These are phyloP conservation scores for Stylosanthes scabra DNA, from an alignment of 331 rosid genomes.

Conservation along the genomic window DNA sequence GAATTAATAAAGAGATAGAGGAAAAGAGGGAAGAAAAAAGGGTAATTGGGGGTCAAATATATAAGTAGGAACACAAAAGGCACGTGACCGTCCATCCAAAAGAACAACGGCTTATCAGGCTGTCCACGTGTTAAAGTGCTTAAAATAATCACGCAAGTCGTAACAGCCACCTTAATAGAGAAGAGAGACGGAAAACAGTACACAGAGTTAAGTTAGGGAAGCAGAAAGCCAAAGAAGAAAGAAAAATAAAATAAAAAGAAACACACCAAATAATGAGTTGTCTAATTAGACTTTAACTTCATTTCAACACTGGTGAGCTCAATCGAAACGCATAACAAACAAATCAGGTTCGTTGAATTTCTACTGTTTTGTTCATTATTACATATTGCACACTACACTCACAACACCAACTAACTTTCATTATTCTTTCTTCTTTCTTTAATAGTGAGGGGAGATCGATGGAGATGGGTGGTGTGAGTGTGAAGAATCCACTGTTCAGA, in stretches of 20 bases:
- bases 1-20: background rate
- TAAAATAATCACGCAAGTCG: slow-evolving; percentile 21
- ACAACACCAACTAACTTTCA: background rate
- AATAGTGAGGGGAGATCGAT: too few relatives aligned
- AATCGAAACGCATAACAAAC: slow-evolving; percentile 27
- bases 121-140: slow-evolving; percentile 53
- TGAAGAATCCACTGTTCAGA: slow-evolving; percentile 51
- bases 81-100: slow-evolving; percentile 57
- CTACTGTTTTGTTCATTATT: background rate
- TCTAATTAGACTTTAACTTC: slow-evolving; percentile 35
- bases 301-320: slow-evolving; percentile 56
- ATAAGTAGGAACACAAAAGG: slow-evolving; percentile 40
- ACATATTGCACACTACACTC: background rate
- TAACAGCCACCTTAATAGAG: background rate
- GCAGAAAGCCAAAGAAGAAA: slow-evolving; percentile 2
- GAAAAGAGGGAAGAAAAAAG: background rate
- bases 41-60: background rate
- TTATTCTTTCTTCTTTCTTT: background rate
- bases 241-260: background rate
- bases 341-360: slow-evolving; percentile 45
- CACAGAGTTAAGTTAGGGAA: background rate
- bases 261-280: background rate
- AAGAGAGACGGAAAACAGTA: too few relatives aligned
- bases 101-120: slow-evolving; percentile 24
- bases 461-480: background rate